These are phyloP conservation scores for Chaetomium cochliodes DNA, from an alignment of 495 filamentous ascomycete species.

Conservation along the genomic window DNA sequence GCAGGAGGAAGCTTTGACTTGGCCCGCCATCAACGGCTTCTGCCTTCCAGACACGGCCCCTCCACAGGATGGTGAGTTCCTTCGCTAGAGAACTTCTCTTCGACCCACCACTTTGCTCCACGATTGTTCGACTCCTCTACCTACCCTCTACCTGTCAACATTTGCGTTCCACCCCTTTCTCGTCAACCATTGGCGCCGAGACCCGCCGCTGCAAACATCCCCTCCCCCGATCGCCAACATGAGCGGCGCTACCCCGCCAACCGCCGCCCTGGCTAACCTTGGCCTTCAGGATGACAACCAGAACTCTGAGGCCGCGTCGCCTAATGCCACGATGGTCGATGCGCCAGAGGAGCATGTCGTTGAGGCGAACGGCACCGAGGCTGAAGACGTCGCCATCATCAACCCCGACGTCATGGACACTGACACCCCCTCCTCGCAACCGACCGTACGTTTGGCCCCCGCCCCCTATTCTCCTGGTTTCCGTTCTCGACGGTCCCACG, in stretches of 20 bases:
- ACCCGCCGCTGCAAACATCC: not conserved
- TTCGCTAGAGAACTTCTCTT: not conserved
- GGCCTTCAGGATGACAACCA: conserved; percentile 39
- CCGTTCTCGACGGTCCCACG: conserved; percentile 7
- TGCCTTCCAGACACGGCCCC: conserved; percentile 14
- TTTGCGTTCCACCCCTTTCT: not conserved
- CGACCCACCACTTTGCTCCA: conserved; percentile 5
- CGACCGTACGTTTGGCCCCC: conserved; percentile 69
- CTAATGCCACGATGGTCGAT: conserved; percentile 69
- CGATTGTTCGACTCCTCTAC: not conserved
- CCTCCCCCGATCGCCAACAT: conserved; percentile 12
- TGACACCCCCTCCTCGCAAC: conserved; percentile 51
- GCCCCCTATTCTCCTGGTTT: too few species aligned
- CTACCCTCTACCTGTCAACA: not conserved
- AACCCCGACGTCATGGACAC: conserved; percentile 57
- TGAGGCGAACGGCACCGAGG: conserved; percentile 63
- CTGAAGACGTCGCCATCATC: conserved; percentile 82
- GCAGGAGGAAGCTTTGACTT: conserved; percentile 9
- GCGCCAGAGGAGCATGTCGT: conserved; percentile 66
- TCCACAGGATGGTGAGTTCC: conserved; percentile 22
- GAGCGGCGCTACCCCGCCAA: conserved; percentile 27
- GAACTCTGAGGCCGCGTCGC: conserved; percentile 38
- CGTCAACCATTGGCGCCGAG: not conserved
- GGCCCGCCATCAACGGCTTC: conserved; percentile 6
- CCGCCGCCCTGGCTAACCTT: conserved; percentile 31